Evolutionary conservation across 768 basidiomycete genomes (phyloP).

Genomic region (Obba rivulosa): DNA sequence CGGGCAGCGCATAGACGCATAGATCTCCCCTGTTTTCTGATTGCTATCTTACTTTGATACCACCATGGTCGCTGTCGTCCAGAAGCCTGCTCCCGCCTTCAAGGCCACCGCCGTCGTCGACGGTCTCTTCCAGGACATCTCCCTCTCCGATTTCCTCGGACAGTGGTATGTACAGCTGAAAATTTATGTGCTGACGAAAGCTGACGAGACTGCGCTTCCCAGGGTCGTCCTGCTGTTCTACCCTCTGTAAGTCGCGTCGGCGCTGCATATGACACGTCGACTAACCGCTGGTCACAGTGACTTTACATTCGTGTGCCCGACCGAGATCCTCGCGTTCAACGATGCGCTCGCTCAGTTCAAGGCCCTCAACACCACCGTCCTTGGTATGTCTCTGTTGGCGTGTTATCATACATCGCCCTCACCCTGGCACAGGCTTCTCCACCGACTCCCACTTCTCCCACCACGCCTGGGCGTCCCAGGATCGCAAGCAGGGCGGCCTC

Average conservation of each 20-base stretch:
- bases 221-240: slow-evolving; percentile 96
- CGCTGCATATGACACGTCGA: not conserved
- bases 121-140: slow-evolving; percentile 72
- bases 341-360: slow-evolving; percentile 76
- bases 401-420: not conserved
- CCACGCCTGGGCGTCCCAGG: slow-evolving; percentile 79
- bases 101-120: slow-evolving; percentile 69
- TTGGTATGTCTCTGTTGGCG: slow-evolving; percentile 44
- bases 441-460: slow-evolving; percentile 90
- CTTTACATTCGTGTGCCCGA: slow-evolving; percentile 91
- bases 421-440: slow-evolving; percentile 51
- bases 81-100: slow-evolving; percentile 84
- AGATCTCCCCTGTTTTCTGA: not conserved
- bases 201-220: not conserved
- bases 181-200: slow-evolving; percentile 2
- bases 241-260: slow-evolving; percentile 60
- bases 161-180: slow-evolving; percentile 58
- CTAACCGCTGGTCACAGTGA: slow-evolving; percentile 42
- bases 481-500: slow-evolving; percentile 83
- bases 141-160: slow-evolving; percentile 67
- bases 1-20: slow-evolving; percentile 2
- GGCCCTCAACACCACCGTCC: slow-evolving; percentile 65
- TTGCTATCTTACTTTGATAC: not conserved
- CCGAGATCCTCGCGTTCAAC: slow-evolving; percentile 94
- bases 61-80: slow-evolving; percentile 38